Evolutionary conservation across 768 basidiomycete species (phyloP), one percentile per base, ranked within the genome.

Genomic region (Rhizopogon vesiculosus): DNA sequence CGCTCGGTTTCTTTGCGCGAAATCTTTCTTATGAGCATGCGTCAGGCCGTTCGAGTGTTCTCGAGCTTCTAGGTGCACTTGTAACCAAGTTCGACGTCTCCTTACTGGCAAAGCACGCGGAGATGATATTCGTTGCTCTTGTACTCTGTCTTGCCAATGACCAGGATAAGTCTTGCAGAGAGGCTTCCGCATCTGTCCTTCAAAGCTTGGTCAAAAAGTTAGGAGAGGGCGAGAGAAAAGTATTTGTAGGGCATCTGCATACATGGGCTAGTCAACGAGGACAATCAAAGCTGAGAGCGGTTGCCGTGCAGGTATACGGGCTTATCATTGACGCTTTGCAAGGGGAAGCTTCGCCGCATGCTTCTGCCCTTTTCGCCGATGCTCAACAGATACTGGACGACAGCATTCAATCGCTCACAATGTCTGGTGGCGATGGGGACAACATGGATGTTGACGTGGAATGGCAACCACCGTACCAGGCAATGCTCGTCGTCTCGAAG

Each of bases 91-190:
- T 98, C 68, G 85, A 93, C 56, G 75, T 76, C 3, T 78, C 74
- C 4, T 75, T 97, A 29, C 72, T 94, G 41, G 73, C 75, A 16
- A 93, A 98, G 64, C 89, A 93, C 61, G 79, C 88, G 13, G 92
- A 97, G 64, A 78, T 97, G 60, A 78, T 98, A 46, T 98, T 98
- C 67, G 85, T 97, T 15, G 86, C 90, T 0, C 79, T 98, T 25
- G 91, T 96, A 41, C 89, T 98, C 84, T 90, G 89, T 28, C 72
- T 98, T 33, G 94, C 93, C 29, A 99, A 98, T 66, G 97, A 99
- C 67, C 88, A 91, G 40, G 93, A 95, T 6, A 74, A 89, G 35
- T 86, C 89, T 64, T 98, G 93, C 66, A 81, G 93, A 28, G 90
- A 89, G 68, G 89, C 91, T 84, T 93, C 93, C 0, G 87, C 89